Evolutionary conservation across 371 early-diverging fungal species (phyloP).

Genomic region (Mortierella sp.): DNA sequence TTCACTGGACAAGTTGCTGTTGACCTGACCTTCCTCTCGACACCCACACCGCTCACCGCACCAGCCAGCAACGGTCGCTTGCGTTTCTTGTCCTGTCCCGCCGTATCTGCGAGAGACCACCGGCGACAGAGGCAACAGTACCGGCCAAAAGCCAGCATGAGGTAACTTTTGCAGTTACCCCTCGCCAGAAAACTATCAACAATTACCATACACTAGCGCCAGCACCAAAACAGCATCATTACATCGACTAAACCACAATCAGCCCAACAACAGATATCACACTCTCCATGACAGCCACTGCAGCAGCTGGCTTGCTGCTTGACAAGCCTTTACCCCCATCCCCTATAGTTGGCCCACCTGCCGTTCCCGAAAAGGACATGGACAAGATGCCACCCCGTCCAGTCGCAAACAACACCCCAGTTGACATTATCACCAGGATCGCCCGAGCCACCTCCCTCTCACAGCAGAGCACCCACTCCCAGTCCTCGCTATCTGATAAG

Average conservation of each 20-base stretch:
- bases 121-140: slow-evolving; percentile 24
- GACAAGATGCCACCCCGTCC: too few species aligned
- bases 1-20: too few species aligned
- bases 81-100: slow-evolving; percentile 1
- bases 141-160: slow-evolving; percentile 18
- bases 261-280: slow-evolving; percentile 10
- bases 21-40: too few species aligned
- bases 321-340: slow-evolving; percentile 31
- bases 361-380: slow-evolving; percentile 15
- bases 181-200: slow-evolving; percentile 1
- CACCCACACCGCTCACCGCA: too few species aligned
- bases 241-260: slow-evolving; percentile 4
- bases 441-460: slow-evolving; percentile 19
- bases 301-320: background rate
- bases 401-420: background rate
- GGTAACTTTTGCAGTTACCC: background rate
- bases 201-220: background rate
- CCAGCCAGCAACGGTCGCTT: too few species aligned
- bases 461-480: slow-evolving; percentile 33
- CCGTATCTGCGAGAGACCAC: slow-evolving; percentile 2
- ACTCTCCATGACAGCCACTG: background rate
- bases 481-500: slow-evolving; percentile 34
- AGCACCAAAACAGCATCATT: background rate
- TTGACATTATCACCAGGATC: slow-evolving; percentile 8
- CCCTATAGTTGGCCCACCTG: slow-evolving; percentile 9